Conservation (phyloP, 1,284 basidiomycete species). For the Puccinia polysora region DNA sequence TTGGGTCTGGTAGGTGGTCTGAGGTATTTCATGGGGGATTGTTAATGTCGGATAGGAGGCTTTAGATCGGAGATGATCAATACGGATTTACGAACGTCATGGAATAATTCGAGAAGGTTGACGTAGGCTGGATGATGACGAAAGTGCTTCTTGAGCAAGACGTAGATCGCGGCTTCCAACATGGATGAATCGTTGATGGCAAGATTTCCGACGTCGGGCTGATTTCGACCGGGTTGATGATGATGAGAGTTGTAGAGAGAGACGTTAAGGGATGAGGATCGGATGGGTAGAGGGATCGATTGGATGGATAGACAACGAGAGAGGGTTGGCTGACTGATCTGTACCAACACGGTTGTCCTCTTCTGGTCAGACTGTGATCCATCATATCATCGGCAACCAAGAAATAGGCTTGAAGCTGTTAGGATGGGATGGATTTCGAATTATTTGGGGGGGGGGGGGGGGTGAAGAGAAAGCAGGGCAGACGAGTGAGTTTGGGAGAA, state of each 20-base stretch:
- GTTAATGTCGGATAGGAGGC: background rate
- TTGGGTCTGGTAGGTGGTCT: constrained; percentile 89
- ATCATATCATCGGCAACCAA: constrained; percentile 97
- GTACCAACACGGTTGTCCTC: constrained; percentile 99
- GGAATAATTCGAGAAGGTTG: constrained; percentile 84
- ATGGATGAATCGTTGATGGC: constrained; percentile 97
- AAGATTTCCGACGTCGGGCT: constrained; percentile 70
- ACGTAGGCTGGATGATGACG: constrained; percentile 74
- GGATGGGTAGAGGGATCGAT: background rate
- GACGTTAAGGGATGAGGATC: too few relatives aligned
- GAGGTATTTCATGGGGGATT: constrained; percentile 53
- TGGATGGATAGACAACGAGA: background rate
- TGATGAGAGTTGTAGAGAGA: too few relatives aligned
- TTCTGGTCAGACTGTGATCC: constrained; percentile 86
- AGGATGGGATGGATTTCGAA: background rate
- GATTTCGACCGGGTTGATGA: too few relatives aligned
- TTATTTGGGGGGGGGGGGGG: background rate
- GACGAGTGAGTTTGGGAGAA: too few relatives aligned
- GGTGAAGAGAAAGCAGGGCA: background rate
- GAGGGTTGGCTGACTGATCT: constrained; percentile 18
- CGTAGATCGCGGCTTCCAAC: constrained; percentile 91
- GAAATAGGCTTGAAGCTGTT: constrained; percentile 97
- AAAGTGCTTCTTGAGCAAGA: constrained; percentile 83
- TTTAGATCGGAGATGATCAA: background rate
- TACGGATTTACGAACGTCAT: constrained; percentile 60